phyloP scores from a whole-genome alignment of 192 early-diverging fungal genomes.

The Piromyces sp. region DNA sequence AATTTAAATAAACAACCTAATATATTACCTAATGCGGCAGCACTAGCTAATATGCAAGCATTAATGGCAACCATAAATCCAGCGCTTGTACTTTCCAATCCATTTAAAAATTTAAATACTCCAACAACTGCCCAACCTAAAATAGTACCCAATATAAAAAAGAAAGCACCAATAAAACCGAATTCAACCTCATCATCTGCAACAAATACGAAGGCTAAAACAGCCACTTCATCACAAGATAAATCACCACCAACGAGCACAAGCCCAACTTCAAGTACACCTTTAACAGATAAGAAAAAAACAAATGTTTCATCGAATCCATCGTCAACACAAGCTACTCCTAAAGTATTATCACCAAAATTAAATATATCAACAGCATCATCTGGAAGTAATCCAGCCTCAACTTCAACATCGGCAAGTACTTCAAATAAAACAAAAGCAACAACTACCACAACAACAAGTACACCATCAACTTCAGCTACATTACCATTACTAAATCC shows the following conservation, averaged over 20 bases:
- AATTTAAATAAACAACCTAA: background rate
- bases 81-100: background rate
- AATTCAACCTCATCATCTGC: background rate
- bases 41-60: background rate
- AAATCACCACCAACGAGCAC: background rate
- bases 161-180: background rate
- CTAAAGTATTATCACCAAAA: too few species aligned
- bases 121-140: background rate
- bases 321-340: too few species aligned
- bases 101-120: background rate
- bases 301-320: too few species aligned
- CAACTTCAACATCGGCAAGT: too few species aligned
- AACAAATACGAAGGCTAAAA: background rate
- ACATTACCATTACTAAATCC: background rate
- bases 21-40: background rate
- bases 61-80: background rate
- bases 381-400: too few species aligned
- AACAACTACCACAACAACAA: background rate
- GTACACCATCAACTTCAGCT: background rate
- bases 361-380: too few species aligned
- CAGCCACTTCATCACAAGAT: background rate
- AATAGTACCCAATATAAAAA: background rate
- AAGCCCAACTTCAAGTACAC: background rate
- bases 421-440: too few species aligned
- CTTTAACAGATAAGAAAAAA: too few species aligned